Percentiles rank a stretch among this genome's conserved stretches.
Conservation (phyloP, 345 rosid genomes). For the Raphanus raphanistrum region DNA sequence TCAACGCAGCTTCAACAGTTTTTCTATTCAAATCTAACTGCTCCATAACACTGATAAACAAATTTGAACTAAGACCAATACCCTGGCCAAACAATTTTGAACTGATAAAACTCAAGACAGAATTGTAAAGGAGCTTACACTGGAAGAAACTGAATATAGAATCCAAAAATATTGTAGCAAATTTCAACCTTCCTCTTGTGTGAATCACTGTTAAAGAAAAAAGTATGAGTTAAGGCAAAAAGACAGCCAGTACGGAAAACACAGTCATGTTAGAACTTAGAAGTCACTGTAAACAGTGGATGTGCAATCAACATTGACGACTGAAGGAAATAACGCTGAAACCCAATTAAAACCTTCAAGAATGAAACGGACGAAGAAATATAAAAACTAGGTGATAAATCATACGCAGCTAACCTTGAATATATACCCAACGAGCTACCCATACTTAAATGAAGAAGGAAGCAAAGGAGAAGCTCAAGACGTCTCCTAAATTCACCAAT, state of each 20-base stretch:
- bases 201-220: constrained; percentile 48
- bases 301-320: constrained; percentile 6
- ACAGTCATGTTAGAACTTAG: neutral
- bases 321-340: constrained; percentile 16
- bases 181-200: constrained; percentile 60
- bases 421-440: constrained; percentile 57
- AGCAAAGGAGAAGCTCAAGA: constrained; percentile 79
- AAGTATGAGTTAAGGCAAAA: constrained; percentile 6
- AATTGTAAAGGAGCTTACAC: constrained; percentile 49
- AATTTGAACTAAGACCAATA: constrained; percentile 32
- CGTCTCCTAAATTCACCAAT: constrained; percentile 87
- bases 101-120: constrained; percentile 9
- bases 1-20: constrained; percentile 60
- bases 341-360: neutral
- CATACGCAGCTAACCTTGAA: constrained; percentile 58
- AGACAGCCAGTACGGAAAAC: constrained; percentile 13
- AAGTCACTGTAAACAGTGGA: constrained; percentile 4
- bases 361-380: neutral
- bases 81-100: constrained; percentile 8
- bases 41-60: constrained; percentile 59
- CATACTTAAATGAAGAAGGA: constrained; percentile 67
- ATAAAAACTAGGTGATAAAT: constrained; percentile 1
- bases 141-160: constrained; percentile 83
- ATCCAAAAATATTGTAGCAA: constrained; percentile 81
- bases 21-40: constrained; percentile 55